Evolutionary conservation across 495 filamentous ascomycete species (phyloP).

Genomic region (Neurospora intermedia): DNA sequence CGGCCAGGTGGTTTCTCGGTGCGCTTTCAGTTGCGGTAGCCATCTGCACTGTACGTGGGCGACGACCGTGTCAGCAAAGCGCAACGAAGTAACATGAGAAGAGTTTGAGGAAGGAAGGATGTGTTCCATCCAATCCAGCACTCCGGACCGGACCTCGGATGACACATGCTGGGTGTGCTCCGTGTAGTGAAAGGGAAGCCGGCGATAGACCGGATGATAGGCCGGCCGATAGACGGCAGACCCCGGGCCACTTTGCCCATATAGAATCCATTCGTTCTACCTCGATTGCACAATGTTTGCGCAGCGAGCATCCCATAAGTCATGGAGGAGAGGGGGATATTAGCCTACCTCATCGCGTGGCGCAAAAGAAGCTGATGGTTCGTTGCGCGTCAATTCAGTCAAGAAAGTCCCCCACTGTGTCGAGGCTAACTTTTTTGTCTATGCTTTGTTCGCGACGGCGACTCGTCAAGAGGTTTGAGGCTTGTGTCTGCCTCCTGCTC

Average conservation of each 20-base stretch:
- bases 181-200: background rate
- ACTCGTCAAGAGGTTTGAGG: background rate
- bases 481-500: conserved; percentile 8
- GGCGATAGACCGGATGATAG: background rate
- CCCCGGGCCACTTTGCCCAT: background rate
- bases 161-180: background rate
- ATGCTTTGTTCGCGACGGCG: conserved; percentile 7
- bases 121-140: background rate
- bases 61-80: conserved; percentile 15
- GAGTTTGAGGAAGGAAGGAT: background rate
- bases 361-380: conserved; percentile 4
- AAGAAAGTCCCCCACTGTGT: background rate
- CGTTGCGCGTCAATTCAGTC: conserved; percentile 4
- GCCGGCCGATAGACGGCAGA: background rate
- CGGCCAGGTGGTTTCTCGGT: conserved; percentile 28
- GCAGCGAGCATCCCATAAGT: background rate
- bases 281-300: background rate
- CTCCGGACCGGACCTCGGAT: background rate
- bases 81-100: background rate
- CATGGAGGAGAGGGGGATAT: background rate
- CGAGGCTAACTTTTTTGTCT: background rate
- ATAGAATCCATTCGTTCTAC: background rate
- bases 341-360: conserved; percentile 21
- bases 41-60: conserved; percentile 32
- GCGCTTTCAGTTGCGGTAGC: conserved; percentile 37